Evolutionary conservation across 148 eudicot genomes (phyloP).

Genomic region (Oxyria digyna): DNA sequence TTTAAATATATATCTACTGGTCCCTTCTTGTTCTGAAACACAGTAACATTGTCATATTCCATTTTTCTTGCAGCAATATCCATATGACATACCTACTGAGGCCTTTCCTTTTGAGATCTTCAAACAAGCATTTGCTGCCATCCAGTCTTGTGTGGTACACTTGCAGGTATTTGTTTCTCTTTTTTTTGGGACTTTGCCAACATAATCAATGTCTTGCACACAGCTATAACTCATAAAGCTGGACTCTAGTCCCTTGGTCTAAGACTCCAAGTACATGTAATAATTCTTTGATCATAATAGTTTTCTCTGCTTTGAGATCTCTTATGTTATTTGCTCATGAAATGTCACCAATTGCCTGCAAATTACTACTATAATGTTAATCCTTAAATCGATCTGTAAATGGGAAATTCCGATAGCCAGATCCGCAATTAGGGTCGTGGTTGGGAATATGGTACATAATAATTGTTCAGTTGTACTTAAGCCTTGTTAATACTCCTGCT

Average conservation of each 20-base stretch:
- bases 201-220: neutral
- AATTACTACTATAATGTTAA: neutral
- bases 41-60: neutral
- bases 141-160: conserved; percentile 98
- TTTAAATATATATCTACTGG: neutral
- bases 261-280: neutral
- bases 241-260: neutral
- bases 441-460: neutral
- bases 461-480: neutral
- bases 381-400: neutral
- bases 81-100: conserved; percentile 94
- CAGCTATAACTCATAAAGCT: neutral
- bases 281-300: neutral
- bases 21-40: neutral
- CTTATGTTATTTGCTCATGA: neutral
- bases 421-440: neutral
- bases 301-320: neutral
- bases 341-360: neutral
- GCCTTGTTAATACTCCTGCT: neutral
- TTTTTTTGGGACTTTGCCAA: neutral
- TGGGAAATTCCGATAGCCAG: neutral
- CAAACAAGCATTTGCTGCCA: conserved; percentile 97
- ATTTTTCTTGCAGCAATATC: conserved; percentile 73
- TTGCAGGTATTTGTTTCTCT: conserved; percentile 52
- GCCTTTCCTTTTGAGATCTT: conserved; percentile 94